Base-by-base conservation (phyloP, 106 monocot genomes). In the Dactylorhiza incarnata region DNA sequence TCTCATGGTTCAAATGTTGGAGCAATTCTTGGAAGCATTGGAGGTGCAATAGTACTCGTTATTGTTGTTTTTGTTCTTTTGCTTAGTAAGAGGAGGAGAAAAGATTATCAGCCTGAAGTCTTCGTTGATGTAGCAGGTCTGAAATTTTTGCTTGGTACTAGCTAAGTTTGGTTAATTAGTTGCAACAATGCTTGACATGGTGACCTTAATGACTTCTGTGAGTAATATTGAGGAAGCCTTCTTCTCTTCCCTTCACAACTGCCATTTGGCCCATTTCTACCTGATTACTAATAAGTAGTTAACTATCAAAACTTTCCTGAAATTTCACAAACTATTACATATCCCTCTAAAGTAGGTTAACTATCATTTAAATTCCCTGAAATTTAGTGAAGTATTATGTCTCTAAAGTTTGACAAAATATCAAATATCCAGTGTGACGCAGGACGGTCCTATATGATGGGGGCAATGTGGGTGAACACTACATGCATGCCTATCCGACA, bases 51-150 rank as follows among this genome's bases (percentile, higher is more conserved):
- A 58, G 72, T 23, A 43, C 52, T 90, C 7, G 9, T 84, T 62
- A 44, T 71, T 37, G 15, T 61, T 12, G 75, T 65, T 52, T 15
- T 84, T 73, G 45, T 88, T 52, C 78, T 82, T 79, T 19, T 91
- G 49, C 20, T 86, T 17, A 83, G 84, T 82, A 88, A 80, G 76
- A 55, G 66, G 13, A 90, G 77, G 55, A 79, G 53, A 73, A 86
- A 79, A 81, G 69, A 62, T 19, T 22, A 76, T 68, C 71, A 56
- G 19, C 82, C 59, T 53, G 93, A 93, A 49, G 71, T 77, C 47
- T 94, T 88, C 74, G 79, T 85, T 50, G 94, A 94, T 81, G 90
- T 94, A 81, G 43, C 90, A 91, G 94, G 94, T 91, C 13, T 47
- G 48, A 61, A 14, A 22, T 76, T 24, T 25, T 76, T 49, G 12